Percentiles rank a stretch among this genome's conserved stretches.
Evolutionary conservation across 2,329 filamentous ascomycete species (phyloP).

Genomic region (Lachnellula cervina): DNA sequence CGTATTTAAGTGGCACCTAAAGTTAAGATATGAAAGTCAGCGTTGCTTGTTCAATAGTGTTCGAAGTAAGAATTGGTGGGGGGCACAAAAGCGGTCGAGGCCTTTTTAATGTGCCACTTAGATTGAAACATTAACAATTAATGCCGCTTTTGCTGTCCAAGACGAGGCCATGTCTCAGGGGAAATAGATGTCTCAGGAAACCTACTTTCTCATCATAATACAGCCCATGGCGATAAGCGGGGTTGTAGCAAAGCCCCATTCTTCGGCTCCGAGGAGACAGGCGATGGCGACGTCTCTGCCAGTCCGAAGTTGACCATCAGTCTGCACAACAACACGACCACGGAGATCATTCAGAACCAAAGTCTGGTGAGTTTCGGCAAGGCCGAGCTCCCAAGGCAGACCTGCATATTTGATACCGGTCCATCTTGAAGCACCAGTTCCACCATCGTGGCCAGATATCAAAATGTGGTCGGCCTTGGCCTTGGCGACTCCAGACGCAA

Average conservation of each 20-base stretch:
- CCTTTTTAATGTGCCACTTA: too few species aligned
- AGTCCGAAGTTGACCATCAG: conserved; percentile 88
- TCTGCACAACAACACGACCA: conserved; percentile 93
- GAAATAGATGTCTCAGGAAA: neutral
- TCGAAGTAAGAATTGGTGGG: too few species aligned
- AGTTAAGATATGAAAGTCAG: too few species aligned
- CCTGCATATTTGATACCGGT: conserved; percentile 98
- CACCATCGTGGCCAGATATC: conserved; percentile 94
- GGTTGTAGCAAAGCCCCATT: conserved; percentile 94
- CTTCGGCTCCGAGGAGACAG: conserved; percentile 92
- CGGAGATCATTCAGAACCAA: conserved; percentile 92
- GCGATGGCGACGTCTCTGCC: conserved; percentile 92
- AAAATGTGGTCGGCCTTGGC: conserved; percentile 95
- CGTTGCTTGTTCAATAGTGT: too few species aligned
- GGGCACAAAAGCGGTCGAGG: too few species aligned
- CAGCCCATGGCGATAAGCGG: conserved; percentile 96
- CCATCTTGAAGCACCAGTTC: conserved; percentile 94
- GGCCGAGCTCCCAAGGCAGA: conserved; percentile 92
- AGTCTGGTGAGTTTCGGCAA: conserved; percentile 95
- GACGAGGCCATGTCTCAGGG: too few species aligned
- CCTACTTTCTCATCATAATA: conserved; percentile 79
- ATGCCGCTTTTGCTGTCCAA: too few species aligned
- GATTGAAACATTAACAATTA: too few species aligned
- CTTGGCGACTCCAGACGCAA: conserved; percentile 95
- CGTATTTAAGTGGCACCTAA: conserved; percentile 50